These are phyloP conservation scores for Pseudopyrenochaeta lycopersici DNA, from an alignment of 2,329 filamentous ascomycete genomes.

Conservation along the genomic window DNA sequence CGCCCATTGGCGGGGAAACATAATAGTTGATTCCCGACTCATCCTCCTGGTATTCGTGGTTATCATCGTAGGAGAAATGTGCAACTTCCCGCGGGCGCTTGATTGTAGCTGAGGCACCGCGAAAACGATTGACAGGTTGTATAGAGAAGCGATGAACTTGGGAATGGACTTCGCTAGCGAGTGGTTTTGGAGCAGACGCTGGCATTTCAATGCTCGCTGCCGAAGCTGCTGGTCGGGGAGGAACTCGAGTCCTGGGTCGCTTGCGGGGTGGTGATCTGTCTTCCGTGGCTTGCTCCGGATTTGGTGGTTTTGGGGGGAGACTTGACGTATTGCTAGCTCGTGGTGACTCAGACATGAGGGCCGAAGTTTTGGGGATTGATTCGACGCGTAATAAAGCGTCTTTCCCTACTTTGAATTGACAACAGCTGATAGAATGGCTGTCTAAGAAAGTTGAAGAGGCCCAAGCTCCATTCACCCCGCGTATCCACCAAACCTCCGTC, in stretches of 20 bases:
- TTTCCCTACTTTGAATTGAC: background rate
- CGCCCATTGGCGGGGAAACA: conserved; percentile 76
- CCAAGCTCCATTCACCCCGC: conserved; percentile 3
- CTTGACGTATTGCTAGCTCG: background rate
- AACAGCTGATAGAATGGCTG: background rate
- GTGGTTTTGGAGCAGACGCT: background rate
- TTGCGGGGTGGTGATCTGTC: conserved; percentile 36
- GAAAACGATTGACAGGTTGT: conserved; percentile 44
- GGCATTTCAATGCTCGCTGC: background rate
- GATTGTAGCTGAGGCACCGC: conserved; percentile 44
- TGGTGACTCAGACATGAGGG: background rate
- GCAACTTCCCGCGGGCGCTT: conserved; percentile 76
- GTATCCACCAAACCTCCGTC: conserved; percentile 14
- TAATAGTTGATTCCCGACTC: conserved; percentile 87
- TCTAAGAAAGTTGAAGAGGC: background rate
- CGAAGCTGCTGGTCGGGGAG: conserved; percentile 24
- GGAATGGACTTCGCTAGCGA: background rate
- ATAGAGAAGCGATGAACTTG: conserved; percentile 36
- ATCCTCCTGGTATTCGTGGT: conserved; percentile 78
- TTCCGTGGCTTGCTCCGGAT: conserved; percentile 14
- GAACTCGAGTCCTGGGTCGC: conserved; percentile 46
- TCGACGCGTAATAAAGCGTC: conserved; percentile 5
- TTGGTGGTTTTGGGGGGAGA: conserved; percentile 11
- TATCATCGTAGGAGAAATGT: conserved; percentile 90
- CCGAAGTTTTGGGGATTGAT: background rate